Evolutionary conservation across 2,329 filamentous ascomycete genomes (phyloP), one percentile per base, ranked within the genome.

Genomic region (Chaetoscypha palmicola): DNA sequence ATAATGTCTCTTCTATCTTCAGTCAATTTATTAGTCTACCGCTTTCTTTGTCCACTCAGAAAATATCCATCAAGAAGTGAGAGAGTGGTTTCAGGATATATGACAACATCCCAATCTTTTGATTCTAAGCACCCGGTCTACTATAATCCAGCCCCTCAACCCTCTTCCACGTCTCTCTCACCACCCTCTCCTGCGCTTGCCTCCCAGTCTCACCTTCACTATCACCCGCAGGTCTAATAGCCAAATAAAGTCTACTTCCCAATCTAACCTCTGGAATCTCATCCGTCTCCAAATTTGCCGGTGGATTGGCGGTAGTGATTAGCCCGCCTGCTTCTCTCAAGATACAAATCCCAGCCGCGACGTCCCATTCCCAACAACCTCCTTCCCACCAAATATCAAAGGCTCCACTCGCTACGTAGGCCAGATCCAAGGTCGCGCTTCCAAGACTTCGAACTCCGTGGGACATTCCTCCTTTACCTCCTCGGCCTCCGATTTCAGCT

Each of bases 361-460:
- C 84, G 53, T 89, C 85, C 79, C 84, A 89, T 63, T 88, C 85
- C 83, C 83, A 87, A 57, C 83, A 87, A 0, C 83, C 83, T 2
- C 83, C 84, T 59, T 89, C 83, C 83, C 83, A 89, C 83, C 84
- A 88, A 9, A 88, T 86, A 63, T 89, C 84, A 52, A 88, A 81
- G 0, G 78, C 70, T 0, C 84, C 84, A 73, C 84, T 84, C 10
- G 85, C 84, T 8, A 78, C 77, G 60, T 88, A 89, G 0, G 83
- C 83, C 38, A 89, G 64, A 62, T 88, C 84, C 42, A 89, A 59
- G 1, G 84, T 86, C 7, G 84, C 84, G 57, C 81, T 76, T 19
- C 83, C 83, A 45, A 89, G 60, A 61, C 82, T 85, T 48, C 84
- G 66, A 35, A 89, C 70, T 0, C 85, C 84, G 62, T 89, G 85